Base-by-base conservation (phyloP, 208 protist species). In the Leishmania gerbilli region DNA sequence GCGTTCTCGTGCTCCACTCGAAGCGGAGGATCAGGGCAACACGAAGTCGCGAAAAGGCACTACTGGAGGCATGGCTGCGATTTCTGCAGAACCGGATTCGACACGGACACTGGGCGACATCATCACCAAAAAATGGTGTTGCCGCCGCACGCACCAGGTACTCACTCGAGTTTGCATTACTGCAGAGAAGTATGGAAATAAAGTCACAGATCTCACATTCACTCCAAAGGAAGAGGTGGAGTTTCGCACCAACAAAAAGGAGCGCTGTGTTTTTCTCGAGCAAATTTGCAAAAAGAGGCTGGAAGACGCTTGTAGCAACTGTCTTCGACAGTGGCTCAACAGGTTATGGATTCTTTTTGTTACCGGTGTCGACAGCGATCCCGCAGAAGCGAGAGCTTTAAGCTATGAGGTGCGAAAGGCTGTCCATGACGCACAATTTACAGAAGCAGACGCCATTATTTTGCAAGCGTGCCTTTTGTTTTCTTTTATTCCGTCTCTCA, bases 301-400 rank as follows among this genome's bases (percentile, higher is more conserved):
- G 34, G 19, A 74, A 2, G 84, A 82, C n/a, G 65, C 86, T 15
- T 86, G 80, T 34, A 82, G 71, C n/a, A 88, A 80, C 74, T 74
- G 37, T 27, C 68, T 95, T 51, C 87, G 87, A 47, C 88, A 95
- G 76, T 90, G 81, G 65, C 58, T 97, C 11, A 90, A 93, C 45
- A 84, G 86, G 34, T 45, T 93, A 15, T 97, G 93, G 92, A 82
- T 93, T 76, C 84, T 95, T 72, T 95, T 91, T 81, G 77, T 79
- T 5, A 87, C 79, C 0, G 91, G 92, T 31, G 85, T 95, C 19
- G 88, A 95, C 62, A 86, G 90, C 62, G 90, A 94, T 79, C 87
- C 90, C 0, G 74, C 81, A 24, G 88, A 88, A 2, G 31, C 81
- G 9, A 85, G 86, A 40, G 71, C 71, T n/a, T 84, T 97, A 47